Percentiles rank a stretch among this genome's conserved stretches.
Evolutionary conservation across 2,329 filamentous ascomycete species (phyloP).

Genomic region (Scleromitrula shiraiana): DNA sequence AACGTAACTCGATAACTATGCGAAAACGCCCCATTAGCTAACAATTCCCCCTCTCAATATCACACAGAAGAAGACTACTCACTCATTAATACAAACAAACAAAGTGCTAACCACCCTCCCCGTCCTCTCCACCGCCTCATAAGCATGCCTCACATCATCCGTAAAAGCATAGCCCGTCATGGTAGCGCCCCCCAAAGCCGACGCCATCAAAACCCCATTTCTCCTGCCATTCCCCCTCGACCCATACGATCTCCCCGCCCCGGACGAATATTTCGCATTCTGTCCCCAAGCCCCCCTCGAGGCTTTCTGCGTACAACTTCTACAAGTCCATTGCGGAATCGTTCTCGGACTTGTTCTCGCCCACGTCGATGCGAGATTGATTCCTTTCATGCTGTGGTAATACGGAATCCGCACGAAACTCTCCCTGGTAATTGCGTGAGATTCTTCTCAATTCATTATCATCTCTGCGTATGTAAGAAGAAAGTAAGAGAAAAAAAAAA

Average conservation of each 20-base stretch:
- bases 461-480: neutral
- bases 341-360: conserved; percentile 3
- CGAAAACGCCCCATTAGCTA: neutral
- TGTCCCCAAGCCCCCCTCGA: neutral
- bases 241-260: conserved; percentile 8
- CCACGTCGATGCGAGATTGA: conserved; percentile 17
- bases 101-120: conserved; percentile 70
- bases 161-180: conserved; percentile 40
- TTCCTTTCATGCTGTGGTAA: conserved; percentile 22
- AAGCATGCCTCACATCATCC: conserved; percentile 68
- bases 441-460: neutral
- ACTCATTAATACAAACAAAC: conserved; percentile 85
- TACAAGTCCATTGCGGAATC: conserved; percentile 23
- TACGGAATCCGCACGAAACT: neutral
- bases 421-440: neutral
- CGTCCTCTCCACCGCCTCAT: conserved; percentile 67
- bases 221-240: neutral
- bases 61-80: conserved; percentile 29
- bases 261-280: conserved; percentile 1
- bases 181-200: conserved; percentile 22
- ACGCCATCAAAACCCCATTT: conserved; percentile 12
- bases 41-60: neutral
- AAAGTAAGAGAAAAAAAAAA: neutral
- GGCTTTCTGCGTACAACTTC: conserved; percentile 15
- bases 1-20: conserved; percentile 79